A percentile compares a stretch with the other conserved stretches of the same genome.
These are phyloP conservation scores for Saccharomycodes ludwigii DNA, from an alignment of 805 yeast species.

Conservation along the genomic window DNA sequence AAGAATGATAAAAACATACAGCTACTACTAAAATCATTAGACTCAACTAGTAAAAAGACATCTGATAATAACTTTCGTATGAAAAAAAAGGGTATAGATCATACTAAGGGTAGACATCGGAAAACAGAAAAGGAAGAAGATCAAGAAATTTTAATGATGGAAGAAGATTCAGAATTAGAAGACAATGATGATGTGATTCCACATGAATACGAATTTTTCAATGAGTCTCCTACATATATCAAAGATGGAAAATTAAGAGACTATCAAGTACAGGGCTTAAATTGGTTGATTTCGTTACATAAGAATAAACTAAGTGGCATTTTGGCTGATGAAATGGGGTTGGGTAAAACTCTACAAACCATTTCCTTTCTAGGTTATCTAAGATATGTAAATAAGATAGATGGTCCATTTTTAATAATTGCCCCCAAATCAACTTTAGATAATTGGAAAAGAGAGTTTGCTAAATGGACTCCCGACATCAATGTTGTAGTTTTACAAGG, in stretches of 20 bases:
- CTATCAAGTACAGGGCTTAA: slow-evolving; percentile 88
- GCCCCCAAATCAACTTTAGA: slow-evolving; percentile 95
- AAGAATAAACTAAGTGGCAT: slow-evolving; percentile 87
- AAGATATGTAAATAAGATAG: slow-evolving; percentile 61
- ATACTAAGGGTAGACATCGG: slow-evolving; percentile 39
- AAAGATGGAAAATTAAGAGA: slow-evolving; percentile 67
- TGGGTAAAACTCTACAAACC: slow-evolving; percentile 92
- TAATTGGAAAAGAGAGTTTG: slow-evolving; percentile 93
- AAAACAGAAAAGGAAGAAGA: slow-evolving; percentile 95
- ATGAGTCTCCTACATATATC: slow-evolving; percentile 74
- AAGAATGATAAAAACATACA: slow-evolving; percentile 65
- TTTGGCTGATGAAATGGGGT: slow-evolving; percentile 96
- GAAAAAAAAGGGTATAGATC: slow-evolving; percentile 21
- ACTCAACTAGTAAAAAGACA: slow-evolving; percentile 27
- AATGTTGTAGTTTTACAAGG: slow-evolving; percentile 80
- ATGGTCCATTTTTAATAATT: slow-evolving; percentile 84
- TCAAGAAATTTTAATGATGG: slow-evolving; percentile 5
- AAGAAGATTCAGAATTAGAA: slow-evolving; percentile 46
- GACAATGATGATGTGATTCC: slow-evolving; percentile 65
- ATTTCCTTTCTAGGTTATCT: slow-evolving; percentile 84
- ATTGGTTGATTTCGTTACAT: slow-evolving; percentile 84
- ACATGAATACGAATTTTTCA: slow-evolving; percentile 39
- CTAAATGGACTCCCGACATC: slow-evolving; percentile 93
- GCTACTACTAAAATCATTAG: slow-evolving; percentile 44
- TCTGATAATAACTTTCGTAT: slow-evolving; percentile 13